These are phyloP conservation scores for Aspergillus tamarii DNA, from an alignment of 2,329 filamentous ascomycete genomes.

Conservation along the genomic window DNA sequence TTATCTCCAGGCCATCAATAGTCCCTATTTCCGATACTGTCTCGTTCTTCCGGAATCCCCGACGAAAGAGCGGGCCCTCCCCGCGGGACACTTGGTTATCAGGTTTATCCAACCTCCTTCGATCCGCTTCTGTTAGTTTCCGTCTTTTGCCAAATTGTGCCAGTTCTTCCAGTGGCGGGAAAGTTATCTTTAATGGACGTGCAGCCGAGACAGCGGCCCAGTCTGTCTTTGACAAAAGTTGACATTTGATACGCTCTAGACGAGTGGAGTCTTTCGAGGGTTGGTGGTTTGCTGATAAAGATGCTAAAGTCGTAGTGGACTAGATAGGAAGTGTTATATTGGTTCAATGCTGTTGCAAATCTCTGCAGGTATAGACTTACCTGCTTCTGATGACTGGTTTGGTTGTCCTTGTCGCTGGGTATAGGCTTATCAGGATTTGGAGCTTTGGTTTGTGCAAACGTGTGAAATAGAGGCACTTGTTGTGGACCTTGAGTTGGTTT, in stretches of 20 bases:
- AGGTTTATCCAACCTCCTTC: slow-evolving; percentile 25
- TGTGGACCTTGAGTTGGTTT: slow-evolving; percentile 25
- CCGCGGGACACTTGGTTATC: slow-evolving; percentile 1
- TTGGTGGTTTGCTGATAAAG: not conserved
- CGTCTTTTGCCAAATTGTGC: slow-evolving; percentile 41
- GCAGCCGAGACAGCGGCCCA: slow-evolving; percentile 42
- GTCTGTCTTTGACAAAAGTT: slow-evolving; percentile 39
- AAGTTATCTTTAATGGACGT: slow-evolving; percentile 39
- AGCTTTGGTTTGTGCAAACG: not conserved
- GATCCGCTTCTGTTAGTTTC: slow-evolving; percentile 36
- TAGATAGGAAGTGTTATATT: not conserved
- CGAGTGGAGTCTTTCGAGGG: slow-evolving; percentile 8
- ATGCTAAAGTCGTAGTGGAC: not conserved
- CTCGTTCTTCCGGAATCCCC: slow-evolving; percentile 2
- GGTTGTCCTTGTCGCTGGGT: not conserved
- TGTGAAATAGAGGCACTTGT: slow-evolving; percentile 15
- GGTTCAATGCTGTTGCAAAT: not conserved
- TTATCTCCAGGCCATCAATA: slow-evolving; percentile 26
- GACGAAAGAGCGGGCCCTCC: slow-evolving; percentile 7
- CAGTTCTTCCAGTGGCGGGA: slow-evolving; percentile 32
- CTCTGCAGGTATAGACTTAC: not conserved
- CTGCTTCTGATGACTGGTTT: not conserved
- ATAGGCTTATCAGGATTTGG: not conserved
- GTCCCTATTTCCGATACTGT: slow-evolving; percentile 7
- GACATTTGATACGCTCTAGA: slow-evolving; percentile 34